These are phyloP conservation scores for Neurospora sp. DNA, from an alignment of 495 filamentous ascomycete genomes.

Conservation along the genomic window DNA sequence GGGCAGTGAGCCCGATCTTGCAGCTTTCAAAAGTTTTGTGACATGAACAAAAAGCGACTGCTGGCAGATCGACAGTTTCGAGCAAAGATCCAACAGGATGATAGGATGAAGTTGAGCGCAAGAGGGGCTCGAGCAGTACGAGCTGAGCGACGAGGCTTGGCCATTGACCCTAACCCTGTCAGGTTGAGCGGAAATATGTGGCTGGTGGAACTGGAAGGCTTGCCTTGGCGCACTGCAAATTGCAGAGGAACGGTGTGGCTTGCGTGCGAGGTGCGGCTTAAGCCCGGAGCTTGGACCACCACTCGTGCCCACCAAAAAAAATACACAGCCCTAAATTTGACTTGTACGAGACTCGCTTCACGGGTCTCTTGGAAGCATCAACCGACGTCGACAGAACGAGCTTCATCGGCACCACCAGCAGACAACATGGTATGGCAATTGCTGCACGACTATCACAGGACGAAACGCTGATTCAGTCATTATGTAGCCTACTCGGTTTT, in stretches of 20 bases:
- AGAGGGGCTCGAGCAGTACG: background rate
- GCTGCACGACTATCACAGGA: background rate
- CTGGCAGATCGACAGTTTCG: background rate
- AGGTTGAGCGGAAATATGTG: background rate
- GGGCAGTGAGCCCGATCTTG: background rate
- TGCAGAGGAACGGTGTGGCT: background rate
- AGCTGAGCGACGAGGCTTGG: background rate
- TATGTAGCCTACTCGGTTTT: constrained; percentile 26
- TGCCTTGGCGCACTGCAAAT: background rate
- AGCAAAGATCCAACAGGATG: background rate
- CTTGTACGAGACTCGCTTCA: constrained; percentile 13
- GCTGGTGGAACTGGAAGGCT: background rate
- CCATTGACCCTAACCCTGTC: background rate
- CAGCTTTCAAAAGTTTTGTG: background rate
- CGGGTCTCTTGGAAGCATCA: constrained; percentile 21
- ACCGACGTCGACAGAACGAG: constrained; percentile 18
- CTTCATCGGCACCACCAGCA: constrained; percentile 25
- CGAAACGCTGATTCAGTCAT: constrained; percentile 15
- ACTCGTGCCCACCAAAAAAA: constrained; percentile 26
- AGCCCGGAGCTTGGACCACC: constrained; percentile 9
- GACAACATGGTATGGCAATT: constrained; percentile 25
- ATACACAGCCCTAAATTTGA: constrained; percentile 26
- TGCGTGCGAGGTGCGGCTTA: constrained; percentile 8
- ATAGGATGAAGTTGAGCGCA: background rate
- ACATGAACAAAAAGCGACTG: background rate